phyloP scores from a whole-genome alignment of 495 filamentous ascomycete genomes.

The Viridothelium virens region DNA sequence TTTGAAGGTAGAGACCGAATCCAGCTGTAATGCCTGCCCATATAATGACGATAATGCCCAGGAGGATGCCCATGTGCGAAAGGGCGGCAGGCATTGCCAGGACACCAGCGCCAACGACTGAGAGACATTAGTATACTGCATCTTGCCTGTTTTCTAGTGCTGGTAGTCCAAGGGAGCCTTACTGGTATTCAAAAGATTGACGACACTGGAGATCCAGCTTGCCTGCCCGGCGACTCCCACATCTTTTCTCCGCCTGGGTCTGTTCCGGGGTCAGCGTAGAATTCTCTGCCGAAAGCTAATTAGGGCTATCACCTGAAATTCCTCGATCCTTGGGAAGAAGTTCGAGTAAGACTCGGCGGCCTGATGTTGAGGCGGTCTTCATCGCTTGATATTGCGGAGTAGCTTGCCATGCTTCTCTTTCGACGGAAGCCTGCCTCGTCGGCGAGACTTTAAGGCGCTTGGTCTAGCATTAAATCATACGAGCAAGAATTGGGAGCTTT shows the following conservation, averaged over 20 bases:
- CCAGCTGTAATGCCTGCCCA: slow-evolving; percentile 86
- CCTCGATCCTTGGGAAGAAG: slow-evolving; percentile 30
- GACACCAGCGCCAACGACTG: slow-evolving; percentile 88
- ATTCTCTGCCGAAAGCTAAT: slow-evolving; percentile 16
- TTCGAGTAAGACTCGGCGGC: slow-evolving; percentile 31
- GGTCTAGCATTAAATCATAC: slow-evolving; percentile 1
- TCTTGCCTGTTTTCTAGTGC: neutral
- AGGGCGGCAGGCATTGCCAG: slow-evolving; percentile 91
- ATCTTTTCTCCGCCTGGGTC: slow-evolving; percentile 42
- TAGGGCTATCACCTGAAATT: slow-evolving; percentile 27
- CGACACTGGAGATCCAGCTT: slow-evolving; percentile 81
- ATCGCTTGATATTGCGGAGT: slow-evolving; percentile 36
- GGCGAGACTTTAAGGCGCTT: neutral
- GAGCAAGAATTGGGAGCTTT: neutral
- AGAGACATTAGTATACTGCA: slow-evolving; percentile 13
- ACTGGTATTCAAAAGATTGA: slow-evolving; percentile 96
- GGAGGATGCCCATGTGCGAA: slow-evolving; percentile 79
- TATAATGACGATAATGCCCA: slow-evolving; percentile 75
- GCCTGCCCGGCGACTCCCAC: slow-evolving; percentile 58
- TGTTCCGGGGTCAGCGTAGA: slow-evolving; percentile 28
- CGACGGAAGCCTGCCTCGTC: too few species aligned
- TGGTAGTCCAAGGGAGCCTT: slow-evolving; percentile 26
- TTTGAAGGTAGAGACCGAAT: slow-evolving; percentile 91
- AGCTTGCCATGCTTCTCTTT: slow-evolving; percentile 30
- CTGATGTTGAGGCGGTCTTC: slow-evolving; percentile 31